Base-by-base conservation (phyloP, 2,329 filamentous ascomycete genomes). In the Thielaviopsis ethacetica region DNA sequence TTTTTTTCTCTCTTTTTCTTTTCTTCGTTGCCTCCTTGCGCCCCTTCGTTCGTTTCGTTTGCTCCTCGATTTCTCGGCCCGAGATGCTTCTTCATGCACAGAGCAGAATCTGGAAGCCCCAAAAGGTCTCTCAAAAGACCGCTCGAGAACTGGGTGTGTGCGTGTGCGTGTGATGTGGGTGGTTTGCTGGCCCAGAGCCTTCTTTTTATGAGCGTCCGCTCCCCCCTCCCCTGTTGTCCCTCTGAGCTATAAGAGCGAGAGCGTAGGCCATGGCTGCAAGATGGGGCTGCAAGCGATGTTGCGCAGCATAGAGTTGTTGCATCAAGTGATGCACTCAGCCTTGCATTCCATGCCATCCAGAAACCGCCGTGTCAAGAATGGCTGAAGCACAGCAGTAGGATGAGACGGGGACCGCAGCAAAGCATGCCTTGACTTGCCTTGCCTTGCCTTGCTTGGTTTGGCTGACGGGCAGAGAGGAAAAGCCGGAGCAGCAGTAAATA, bases 281-380 rank as follows among this genome's bases (percentile, higher is more conserved):
- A 27, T 59, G 57, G 60, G 56, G 56, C 54, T 54, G 30, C 56
- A 51, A 50, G 47, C 54, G 60, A 61, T 60, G 47, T 26, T 58
- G 51, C 50, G 58, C 61, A 56, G 55, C 57, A 63, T 59, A 58
- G 41, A 57, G 59, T 58, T 30, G 54, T 41, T 19, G 54, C 38
- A 56, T 54, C 44, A 50, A 50, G 44, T 52, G 30, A 59, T 57
- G 60, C 56, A 12, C 3, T 41, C 4, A 13, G 38, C 38, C 38
- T 41, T 12, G 10, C 38, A 41, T 17, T 4, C 26, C 26, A 27
- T 27, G 26, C 9, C 26, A 27, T 27, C 26, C 26, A 27, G 26
- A 27, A 27, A 27, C 26, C 26, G 26, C 26, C 26, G 26, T 27
- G 26, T 27, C 26, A 27, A 27, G 26, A 9, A 9, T 27, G 26